phyloP scores from a whole-genome alignment of 2,329 filamentous ascomycete genomes.

The Microdochium paspali region DNA sequence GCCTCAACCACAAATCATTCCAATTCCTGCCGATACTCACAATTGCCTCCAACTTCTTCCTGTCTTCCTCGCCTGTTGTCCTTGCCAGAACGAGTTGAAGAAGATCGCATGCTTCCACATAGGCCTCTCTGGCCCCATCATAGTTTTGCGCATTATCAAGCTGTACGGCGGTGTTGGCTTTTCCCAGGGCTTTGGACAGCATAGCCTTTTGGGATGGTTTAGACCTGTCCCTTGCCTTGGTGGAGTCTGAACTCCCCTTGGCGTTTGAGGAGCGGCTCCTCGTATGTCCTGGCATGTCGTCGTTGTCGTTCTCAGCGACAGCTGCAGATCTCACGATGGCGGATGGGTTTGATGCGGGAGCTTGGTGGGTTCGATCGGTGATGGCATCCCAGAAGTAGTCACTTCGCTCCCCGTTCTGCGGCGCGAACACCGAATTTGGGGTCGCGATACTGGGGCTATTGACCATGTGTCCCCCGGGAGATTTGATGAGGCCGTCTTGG shows the following conservation, averaged over 20 bases:
- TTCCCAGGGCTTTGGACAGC: conserved; percentile 90
- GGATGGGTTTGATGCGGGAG: background rate
- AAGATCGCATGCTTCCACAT: conserved; percentile 81
- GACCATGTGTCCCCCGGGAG: background rate
- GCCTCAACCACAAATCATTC: background rate
- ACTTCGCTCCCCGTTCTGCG: background rate
- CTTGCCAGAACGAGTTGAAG: conserved; percentile 80
- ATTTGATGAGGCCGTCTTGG: background rate
- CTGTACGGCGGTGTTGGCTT: conserved; percentile 91
- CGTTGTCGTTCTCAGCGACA: background rate
- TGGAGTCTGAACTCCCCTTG: conserved; percentile 35
- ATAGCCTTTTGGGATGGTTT: conserved; percentile 79
- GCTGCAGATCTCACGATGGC: background rate
- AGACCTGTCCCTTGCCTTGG: conserved; percentile 22
- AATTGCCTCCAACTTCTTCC: conserved; percentile 85
- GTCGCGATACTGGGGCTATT: background rate
- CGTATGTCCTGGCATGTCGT: conserved; percentile 29
- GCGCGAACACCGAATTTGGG: background rate
- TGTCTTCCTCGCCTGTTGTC: conserved; percentile 78
- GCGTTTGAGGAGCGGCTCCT: conserved; percentile 33
- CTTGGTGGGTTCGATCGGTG: background rate
- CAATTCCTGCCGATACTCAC: conserved; percentile 42
- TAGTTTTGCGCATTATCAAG: conserved; percentile 95
- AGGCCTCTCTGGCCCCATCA: conserved; percentile 81
- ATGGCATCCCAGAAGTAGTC: background rate